Percentiles rank a stretch among this genome's conserved stretches.
These are phyloP conservation scores for Sporothrix brunneoviolacea DNA, from an alignment of 2,329 filamentous ascomycete species.

Conservation along the genomic window DNA sequence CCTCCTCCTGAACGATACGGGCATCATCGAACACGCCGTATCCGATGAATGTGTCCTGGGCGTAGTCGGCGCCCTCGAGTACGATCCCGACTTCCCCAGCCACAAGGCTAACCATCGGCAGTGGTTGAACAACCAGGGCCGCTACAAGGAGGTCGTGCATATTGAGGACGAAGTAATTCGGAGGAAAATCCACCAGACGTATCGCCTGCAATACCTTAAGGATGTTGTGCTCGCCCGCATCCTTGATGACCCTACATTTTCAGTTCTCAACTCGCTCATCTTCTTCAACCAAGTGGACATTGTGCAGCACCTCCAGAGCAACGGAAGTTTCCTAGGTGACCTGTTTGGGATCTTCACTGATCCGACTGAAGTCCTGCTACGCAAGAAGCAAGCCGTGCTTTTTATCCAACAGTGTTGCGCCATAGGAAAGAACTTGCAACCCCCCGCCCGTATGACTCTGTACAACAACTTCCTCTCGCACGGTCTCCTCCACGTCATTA, in stretches of 20 bases:
- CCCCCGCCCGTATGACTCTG: conserved; percentile 68
- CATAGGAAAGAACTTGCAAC: conserved; percentile 91
- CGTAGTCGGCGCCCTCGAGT: conserved; percentile 92
- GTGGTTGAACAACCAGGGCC: conserved; percentile 80
- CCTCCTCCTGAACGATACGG: conserved; percentile 88
- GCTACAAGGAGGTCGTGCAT: conserved; percentile 92
- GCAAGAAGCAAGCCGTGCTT: conserved; percentile 88
- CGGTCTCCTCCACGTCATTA: conserved; percentile 82
- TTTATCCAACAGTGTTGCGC: conserved; percentile 96
- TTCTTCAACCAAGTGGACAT: conserved; percentile 99
- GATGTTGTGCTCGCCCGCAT: conserved; percentile 97
- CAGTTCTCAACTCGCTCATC: conserved; percentile 92
- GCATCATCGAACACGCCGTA: conserved; percentile 90
- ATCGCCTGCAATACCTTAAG: conserved; percentile 92
- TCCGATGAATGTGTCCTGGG: conserved; percentile 83
- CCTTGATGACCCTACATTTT: conserved; percentile 94
- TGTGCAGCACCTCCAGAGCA: conserved; percentile 85
- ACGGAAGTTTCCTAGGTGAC: conserved; percentile 65
- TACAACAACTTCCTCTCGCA: conserved; percentile 87
- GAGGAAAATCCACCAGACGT: conserved; percentile 92
- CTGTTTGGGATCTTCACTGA: conserved; percentile 79
- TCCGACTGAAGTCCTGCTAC: conserved; percentile 55
- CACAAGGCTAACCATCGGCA: conserved; percentile 97
- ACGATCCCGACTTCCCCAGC: conserved; percentile 94
- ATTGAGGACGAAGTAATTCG: conserved; percentile 78